Evolutionary conservation across 208 protist genomes (phyloP), one percentile per base, ranked within the genome.

Genomic region (Acanthamoeba lenticulata): DNA sequence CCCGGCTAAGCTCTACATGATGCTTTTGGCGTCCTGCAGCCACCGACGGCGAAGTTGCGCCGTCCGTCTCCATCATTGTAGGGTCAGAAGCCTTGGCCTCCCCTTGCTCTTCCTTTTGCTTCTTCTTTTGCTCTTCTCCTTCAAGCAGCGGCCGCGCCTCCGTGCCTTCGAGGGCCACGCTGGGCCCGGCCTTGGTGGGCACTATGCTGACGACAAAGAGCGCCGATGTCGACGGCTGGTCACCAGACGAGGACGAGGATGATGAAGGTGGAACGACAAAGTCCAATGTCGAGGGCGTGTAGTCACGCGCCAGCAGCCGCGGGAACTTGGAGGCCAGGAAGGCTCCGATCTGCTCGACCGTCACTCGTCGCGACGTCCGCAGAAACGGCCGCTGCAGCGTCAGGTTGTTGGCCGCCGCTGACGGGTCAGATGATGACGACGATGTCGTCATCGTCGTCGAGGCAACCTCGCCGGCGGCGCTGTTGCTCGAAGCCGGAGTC

Each of bases 271-370:
- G 44, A 3, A 17, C 34, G n/a, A 57, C 4, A 4, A 74, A 74
- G n/a, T 74, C 65, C 21, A 74, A 21, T 29, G 65, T 40, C 5
- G 65, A 74, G 29, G 65, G 65, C n/a, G 77, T n/a, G 40, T n/a
- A 36, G 40, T 15, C 15, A 9, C 24, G 9, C 32, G 24, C 24
- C 29, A 13, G 24, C 44, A 57, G 47, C 77, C 52, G 77, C 77
- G 47, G 47, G 2, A 88, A 88, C 77, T 88, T 49, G 40, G 40
- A 55, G 40, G 44, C 44, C 77, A 88, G 77, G 40, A 60, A 52
- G 27, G 5, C 44, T 19, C 15, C 29, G 44, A 88, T 57, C 0
- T 88, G 77, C 44, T n/a, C 9, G 17, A 88, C 42, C n/a, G 77
- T 88, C 44, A 88, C 47, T 15, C 52, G 24, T n/a, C 47, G 40